Percentiles rank a stretch among this genome's conserved stretches.
Conservation (phyloP, 768 basidiomycete species). For the Rhodosporidiobolus sp. region DNA sequence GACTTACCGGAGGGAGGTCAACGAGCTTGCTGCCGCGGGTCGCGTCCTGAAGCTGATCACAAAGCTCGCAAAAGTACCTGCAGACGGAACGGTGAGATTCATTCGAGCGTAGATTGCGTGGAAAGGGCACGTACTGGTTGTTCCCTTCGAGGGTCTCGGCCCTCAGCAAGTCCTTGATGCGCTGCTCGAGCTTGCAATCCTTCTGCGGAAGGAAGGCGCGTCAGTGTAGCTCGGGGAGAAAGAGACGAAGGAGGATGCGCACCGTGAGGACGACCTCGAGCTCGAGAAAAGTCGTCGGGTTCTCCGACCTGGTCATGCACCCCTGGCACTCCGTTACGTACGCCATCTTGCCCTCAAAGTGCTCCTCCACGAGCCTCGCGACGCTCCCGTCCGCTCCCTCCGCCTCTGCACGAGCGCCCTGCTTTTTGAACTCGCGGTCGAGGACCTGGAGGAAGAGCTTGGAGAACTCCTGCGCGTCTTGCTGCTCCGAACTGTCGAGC, state of each 20-base stretch:
- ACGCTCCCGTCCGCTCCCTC: slow-evolving; percentile 53
- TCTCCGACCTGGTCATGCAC: slow-evolving; percentile 69
- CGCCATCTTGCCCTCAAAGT: slow-evolving; percentile 84
- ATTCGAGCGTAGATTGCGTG: not conserved
- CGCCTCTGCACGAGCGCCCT: slow-evolving; percentile 47
- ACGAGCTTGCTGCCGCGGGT: slow-evolving; percentile 69
- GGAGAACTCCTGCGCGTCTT: slow-evolving; percentile 98
- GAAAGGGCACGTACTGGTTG: slow-evolving; percentile 61
- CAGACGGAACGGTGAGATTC: not conserved
- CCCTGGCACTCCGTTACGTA: slow-evolving; percentile 74
- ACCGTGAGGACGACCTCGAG: slow-evolving; percentile 82
- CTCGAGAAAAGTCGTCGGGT: slow-evolving; percentile 71
- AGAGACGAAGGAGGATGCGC: slow-evolving; percentile 22
- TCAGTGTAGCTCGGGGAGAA: not conserved
- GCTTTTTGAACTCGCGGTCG: slow-evolving; percentile 81
- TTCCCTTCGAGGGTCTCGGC: slow-evolving; percentile 74
- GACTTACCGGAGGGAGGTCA: slow-evolving; percentile 64
- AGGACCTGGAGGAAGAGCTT: slow-evolving; percentile 90
- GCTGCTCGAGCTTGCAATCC: slow-evolving; percentile 69
- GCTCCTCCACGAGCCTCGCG: slow-evolving; percentile 67
- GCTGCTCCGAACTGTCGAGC: slow-evolving; percentile 78
- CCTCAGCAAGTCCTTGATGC: slow-evolving; percentile 63
- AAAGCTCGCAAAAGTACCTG: slow-evolving; percentile 78
- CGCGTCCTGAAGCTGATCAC: slow-evolving; percentile 71
- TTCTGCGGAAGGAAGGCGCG: slow-evolving; percentile 52